Conservation (phyloP, 768 basidiomycete species). For the Hirschioporus abietinus region DNA sequence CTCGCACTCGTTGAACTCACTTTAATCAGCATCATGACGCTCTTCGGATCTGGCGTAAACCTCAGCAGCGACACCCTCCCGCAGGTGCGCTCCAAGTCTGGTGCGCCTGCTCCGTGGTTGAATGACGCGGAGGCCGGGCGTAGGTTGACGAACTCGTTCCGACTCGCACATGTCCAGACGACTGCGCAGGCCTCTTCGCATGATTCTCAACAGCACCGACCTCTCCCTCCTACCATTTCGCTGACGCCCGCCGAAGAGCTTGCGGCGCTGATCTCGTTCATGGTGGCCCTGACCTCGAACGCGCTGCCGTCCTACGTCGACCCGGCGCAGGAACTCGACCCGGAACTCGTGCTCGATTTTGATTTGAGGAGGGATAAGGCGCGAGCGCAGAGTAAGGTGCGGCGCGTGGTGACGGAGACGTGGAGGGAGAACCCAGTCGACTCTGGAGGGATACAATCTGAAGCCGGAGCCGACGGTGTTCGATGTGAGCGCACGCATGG, state of each 20-base stretch:
- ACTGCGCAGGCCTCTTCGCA: not conserved
- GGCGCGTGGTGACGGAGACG: slow-evolving; percentile 53
- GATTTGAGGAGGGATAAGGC: slow-evolving; percentile 53
- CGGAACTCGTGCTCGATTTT: slow-evolving; percentile 78
- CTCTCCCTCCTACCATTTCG: slow-evolving; percentile 21
- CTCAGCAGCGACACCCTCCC: not conserved
- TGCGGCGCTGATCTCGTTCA: slow-evolving; percentile 70
- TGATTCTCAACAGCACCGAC: not conserved
- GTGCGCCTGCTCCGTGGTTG: not conserved
- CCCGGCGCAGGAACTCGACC: slow-evolving; percentile 62
- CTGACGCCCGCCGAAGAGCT: slow-evolving; percentile 59
- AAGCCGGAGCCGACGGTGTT: not conserved
- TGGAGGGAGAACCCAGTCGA: slow-evolving; percentile 54
- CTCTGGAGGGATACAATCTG: not conserved
- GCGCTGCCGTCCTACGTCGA: slow-evolving; percentile 63
- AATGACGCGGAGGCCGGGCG: not conserved
- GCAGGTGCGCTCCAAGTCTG: not conserved
- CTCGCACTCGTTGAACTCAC: not conserved
- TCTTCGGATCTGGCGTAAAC: not conserved
- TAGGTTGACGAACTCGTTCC: not conserved
- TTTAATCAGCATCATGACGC: not conserved
- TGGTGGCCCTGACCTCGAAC: slow-evolving; percentile 70
- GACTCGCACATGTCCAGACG: not conserved
- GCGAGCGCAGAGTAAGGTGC: slow-evolving; percentile 55
- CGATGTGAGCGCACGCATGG: not conserved